Base-by-base conservation (phyloP, 176 grass and related monocot genomes). In the Triticum turgidum region DNA sequence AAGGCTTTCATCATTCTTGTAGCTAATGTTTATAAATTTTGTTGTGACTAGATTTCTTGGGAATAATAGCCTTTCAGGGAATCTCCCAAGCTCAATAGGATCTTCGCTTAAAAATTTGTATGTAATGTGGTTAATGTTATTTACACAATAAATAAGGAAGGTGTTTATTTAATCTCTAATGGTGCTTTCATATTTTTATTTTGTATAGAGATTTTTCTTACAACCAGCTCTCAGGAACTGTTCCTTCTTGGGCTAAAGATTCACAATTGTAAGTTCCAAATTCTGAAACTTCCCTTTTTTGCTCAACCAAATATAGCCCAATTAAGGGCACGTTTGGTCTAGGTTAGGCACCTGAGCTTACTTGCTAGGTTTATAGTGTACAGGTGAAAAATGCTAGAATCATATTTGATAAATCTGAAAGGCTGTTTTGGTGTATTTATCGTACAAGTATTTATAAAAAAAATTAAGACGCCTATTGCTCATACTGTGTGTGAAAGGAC, bases 171-270 rank as follows among this genome's bases (percentile, higher is more conserved):
- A 24, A 17, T 64, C 71, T 69, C 54, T 80, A 69, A 90, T 65
- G 4, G 54, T 70, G 7, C 11, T 61, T 42, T 29, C 12, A 15
- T 65, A 76, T 65, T 79, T n/a, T 65, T 21, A 5, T 66, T 78
- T 24, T 80, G 75, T 44, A 44, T 9, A 98, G 96, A 85, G 93
- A 98, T 72, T 91, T 98, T 81, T 96, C 96, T 24, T 98, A 96
- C 88, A 98, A 98, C 88, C 90, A 96, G 45, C 84, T 98, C 39
- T 87, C 86, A 64, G 96, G 93, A 87, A 89, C 20, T 17, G 86
- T 94, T 86, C 93, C 93, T 84, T 90, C 93, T 85, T 98, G 96
- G 96, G 76, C 69, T 89, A 80, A 45, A 8, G 90, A 88, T 68
- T 79, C 92, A 63, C 77, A 95, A 84, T 17, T 95, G 96, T 98